phyloP scores from a whole-genome alignment of 192 early-diverging fungal genomes.

The Entomortierella lignicola region DNA sequence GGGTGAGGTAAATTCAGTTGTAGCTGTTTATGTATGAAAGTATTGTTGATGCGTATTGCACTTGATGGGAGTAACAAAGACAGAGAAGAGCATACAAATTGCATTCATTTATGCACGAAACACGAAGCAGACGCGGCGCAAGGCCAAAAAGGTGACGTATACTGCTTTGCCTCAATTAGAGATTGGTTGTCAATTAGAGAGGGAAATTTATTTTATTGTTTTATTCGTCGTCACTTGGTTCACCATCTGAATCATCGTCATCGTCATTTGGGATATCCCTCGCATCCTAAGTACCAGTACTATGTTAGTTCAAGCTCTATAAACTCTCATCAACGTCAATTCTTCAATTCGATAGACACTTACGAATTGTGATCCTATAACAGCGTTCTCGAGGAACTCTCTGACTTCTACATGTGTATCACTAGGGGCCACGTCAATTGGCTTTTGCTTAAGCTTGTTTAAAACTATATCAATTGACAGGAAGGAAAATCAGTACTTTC shows the following conservation, averaged over 20 bases:
- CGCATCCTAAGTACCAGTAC: too few species aligned
- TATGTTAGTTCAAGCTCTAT: too few species aligned
- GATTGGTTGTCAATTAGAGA: conserved; percentile 3
- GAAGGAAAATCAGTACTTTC: background rate
- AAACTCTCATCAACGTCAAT: too few species aligned
- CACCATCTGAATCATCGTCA: conserved; percentile 28
- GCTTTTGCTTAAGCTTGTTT: conserved; percentile 25
- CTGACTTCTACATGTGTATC: conserved; percentile 32
- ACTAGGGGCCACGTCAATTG: conserved; percentile 21
- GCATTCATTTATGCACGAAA: background rate
- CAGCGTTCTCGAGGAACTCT: conserved; percentile 10
- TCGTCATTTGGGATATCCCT: conserved; percentile 23
- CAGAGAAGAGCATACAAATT: too few species aligned
- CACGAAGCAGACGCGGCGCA: conserved; percentile 35
- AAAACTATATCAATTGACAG: conserved; percentile 2
- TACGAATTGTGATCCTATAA: conserved; percentile 16
- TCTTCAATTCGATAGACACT: background rate
- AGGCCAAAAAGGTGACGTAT: conserved; percentile 20
- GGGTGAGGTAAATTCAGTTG: background rate
- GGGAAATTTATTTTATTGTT: background rate
- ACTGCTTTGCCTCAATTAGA: conserved; percentile 7
- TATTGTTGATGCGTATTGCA: too few species aligned
- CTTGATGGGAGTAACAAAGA: too few species aligned
- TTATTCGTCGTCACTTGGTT: conserved; percentile 41
- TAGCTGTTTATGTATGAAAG: too few species aligned